A percentile compares a stretch with the other conserved stretches of the same genome.
These are phyloP conservation scores for Begonia loranthoides DNA, from an alignment of 306 rosid genomes.

Conservation along the genomic window DNA sequence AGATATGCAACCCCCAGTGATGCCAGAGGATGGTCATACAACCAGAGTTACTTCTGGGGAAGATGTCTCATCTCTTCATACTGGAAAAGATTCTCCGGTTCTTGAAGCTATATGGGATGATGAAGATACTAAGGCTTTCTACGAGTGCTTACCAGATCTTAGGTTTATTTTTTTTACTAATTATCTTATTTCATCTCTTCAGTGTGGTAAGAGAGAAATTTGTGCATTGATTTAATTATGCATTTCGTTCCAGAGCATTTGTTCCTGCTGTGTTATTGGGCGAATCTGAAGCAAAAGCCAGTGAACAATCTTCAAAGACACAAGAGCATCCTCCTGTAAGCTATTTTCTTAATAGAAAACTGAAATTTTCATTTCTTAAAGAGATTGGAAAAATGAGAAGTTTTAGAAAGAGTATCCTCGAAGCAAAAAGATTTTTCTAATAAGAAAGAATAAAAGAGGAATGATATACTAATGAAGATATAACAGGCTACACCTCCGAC, in stretches of 20 bases:
- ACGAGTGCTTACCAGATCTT: constrained; percentile 96
- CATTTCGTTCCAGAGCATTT: constrained; percentile 58
- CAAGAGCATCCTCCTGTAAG: constrained; percentile 29
- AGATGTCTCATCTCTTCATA: constrained; percentile 65
- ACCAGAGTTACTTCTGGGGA: constrained; percentile 90
- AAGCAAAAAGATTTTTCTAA: no score
- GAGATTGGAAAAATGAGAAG: no score
- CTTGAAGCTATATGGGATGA: constrained; percentile 94
- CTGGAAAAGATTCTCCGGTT: constrained; percentile 77
- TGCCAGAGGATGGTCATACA: constrained; percentile 99
- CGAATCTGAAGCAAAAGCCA: constrained; percentile 70
- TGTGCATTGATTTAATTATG: constrained; percentile 8
- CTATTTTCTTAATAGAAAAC: no score
- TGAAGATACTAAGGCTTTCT: constrained; percentile 90
- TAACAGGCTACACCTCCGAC: no score
- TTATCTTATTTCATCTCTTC: no score
- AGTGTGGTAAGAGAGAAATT: neutral
- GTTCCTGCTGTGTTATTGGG: constrained; percentile 99
- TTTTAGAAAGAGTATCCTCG: no score
- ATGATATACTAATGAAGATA: no score
- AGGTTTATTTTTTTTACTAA: constrained; percentile 38
- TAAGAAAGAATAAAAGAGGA: no score
- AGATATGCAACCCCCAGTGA: constrained; percentile 98
- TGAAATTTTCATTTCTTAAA: no score
- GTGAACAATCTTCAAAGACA: constrained; percentile 60